A percentile compares a stretch with the other conserved stretches of the same genome.
Evolutionary conservation across 2,329 filamentous ascomycete species (phyloP).

Genomic region (Nemania bipapillata): DNA sequence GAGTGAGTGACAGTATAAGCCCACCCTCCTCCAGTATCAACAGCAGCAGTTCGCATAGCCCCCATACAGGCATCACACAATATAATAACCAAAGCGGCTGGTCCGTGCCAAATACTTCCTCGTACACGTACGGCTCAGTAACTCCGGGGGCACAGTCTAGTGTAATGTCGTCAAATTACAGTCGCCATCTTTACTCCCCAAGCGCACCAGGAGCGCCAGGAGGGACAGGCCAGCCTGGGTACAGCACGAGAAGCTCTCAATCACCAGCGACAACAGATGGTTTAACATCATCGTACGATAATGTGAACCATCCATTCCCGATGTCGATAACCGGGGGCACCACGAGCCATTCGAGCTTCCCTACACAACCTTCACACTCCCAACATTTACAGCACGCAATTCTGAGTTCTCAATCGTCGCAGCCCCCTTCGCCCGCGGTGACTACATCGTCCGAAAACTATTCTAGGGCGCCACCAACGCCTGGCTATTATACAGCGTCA

Average conservation of each 20-base stretch:
- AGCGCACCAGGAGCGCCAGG: conserved; percentile 44
- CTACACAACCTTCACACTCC: conserved; percentile 51
- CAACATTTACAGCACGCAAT: conserved; percentile 54
- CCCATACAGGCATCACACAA: conserved; percentile 63
- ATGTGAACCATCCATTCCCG: conserved; percentile 73
- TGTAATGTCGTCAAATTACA: conserved; percentile 60
- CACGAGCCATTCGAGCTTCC: conserved; percentile 50
- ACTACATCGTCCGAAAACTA: conserved; percentile 70
- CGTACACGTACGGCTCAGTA: conserved; percentile 67
- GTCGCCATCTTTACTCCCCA: conserved; percentile 50
- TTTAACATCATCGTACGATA: conserved; percentile 74
- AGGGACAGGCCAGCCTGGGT: conserved; percentile 42
- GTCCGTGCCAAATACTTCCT: conserved; percentile 63
- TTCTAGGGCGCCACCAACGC: conserved; percentile 66
- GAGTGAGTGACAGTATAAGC: conserved; percentile 69
- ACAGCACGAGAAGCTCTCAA: conserved; percentile 64
- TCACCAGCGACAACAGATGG: conserved; percentile 70
- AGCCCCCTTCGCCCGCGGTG: conserved; percentile 63
- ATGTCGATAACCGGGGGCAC: conserved; percentile 67
- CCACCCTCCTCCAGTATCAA: conserved; percentile 70
- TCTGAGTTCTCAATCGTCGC: conserved; percentile 62
- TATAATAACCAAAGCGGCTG: conserved; percentile 70
- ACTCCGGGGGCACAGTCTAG: conserved; percentile 63
- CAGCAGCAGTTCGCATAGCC: conserved; percentile 67
- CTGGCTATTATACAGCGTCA: conserved; percentile 68